Evolutionary conservation across 306 rosid species (phyloP).

Genomic region (Luffa aegyptiaca): DNA sequence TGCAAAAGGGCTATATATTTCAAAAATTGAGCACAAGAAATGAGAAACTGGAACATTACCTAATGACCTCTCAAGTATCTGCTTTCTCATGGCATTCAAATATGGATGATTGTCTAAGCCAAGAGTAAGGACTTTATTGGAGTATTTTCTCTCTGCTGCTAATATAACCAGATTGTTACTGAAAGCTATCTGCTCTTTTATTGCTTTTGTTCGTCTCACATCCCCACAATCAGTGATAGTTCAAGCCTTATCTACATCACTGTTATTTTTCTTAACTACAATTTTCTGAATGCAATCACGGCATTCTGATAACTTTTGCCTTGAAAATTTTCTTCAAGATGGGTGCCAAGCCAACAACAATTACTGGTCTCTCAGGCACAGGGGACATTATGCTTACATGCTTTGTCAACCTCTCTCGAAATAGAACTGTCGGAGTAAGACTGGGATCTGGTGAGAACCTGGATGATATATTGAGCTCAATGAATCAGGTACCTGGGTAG

Average conservation of each 20-base stretch:
- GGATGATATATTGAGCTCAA: slow-evolving; percentile 62
- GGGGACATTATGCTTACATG: slow-evolving; percentile 97
- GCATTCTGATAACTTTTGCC: background rate
- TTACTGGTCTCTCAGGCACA: slow-evolving; percentile 85
- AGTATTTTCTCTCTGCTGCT: background rate
- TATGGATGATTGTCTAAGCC: background rate
- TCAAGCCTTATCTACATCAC: background rate
- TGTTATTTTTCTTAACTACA: background rate
- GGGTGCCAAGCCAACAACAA: slow-evolving; percentile 89
- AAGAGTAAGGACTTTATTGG: background rate
- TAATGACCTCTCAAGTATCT: background rate
- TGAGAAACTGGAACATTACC: background rate
- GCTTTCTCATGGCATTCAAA: background rate
- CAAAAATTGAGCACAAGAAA: background rate
- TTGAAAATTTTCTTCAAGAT: slow-evolving; percentile 39
- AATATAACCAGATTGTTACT: background rate
- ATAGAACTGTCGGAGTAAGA: slow-evolving; percentile 81
- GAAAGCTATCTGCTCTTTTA: background rate
- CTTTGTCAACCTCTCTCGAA: slow-evolving; percentile 86
- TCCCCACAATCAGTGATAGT: background rate
- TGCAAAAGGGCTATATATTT: background rate
- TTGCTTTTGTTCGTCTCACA: background rate
- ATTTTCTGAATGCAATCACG: background rate
- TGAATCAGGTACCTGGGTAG: slow-evolving; percentile 56
- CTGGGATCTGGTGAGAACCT: slow-evolving; percentile 86